Percentiles rank a stretch among this genome's conserved stretches.
Conservation (phyloP, 1,139 yeast genomes). For the Debaryomyces subglobosus region DNA sequence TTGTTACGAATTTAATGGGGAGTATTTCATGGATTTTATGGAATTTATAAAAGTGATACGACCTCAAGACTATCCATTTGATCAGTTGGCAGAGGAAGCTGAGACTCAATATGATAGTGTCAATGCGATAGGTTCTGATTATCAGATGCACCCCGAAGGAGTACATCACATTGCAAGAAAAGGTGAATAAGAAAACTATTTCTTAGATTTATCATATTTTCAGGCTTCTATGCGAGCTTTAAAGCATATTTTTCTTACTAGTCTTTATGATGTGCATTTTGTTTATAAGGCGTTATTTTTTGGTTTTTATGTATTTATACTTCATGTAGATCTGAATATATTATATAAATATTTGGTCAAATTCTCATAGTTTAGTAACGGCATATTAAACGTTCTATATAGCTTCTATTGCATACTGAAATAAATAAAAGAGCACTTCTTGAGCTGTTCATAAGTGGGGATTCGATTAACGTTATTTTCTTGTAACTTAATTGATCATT, state of each 20-base stretch:
- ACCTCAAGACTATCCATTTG: slow-evolving; percentile 43
- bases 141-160: slow-evolving; percentile 20
- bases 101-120: slow-evolving; percentile 9
- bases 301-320: background rate
- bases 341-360: background rate
- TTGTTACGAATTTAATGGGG: slow-evolving; percentile 55
- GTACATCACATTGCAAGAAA: slow-evolving; percentile 14
- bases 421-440: background rate
- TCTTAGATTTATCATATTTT: background rate
- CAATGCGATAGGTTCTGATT: slow-evolving; percentile 20
- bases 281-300: background rate
- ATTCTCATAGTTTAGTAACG: background rate
- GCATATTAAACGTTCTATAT: background rate
- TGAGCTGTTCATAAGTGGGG: background rate
- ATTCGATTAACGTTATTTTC: background rate
- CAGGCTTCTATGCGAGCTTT: background rate
- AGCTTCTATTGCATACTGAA: background rate
- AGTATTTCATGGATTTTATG: slow-evolving; percentile 49
- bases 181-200: slow-evolving; percentile 7
- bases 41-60: slow-evolving; percentile 47
- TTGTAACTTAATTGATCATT: slow-evolving; percentile 28
- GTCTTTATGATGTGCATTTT: background rate
- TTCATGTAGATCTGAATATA: background rate
- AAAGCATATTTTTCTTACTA: background rate
- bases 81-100: slow-evolving; percentile 12